A percentile compares a stretch with the other conserved stretches of the same genome.
Evolutionary conservation across 208 protist genomes (phyloP).

Genomic region (Zelonia costaricensis): DNA sequence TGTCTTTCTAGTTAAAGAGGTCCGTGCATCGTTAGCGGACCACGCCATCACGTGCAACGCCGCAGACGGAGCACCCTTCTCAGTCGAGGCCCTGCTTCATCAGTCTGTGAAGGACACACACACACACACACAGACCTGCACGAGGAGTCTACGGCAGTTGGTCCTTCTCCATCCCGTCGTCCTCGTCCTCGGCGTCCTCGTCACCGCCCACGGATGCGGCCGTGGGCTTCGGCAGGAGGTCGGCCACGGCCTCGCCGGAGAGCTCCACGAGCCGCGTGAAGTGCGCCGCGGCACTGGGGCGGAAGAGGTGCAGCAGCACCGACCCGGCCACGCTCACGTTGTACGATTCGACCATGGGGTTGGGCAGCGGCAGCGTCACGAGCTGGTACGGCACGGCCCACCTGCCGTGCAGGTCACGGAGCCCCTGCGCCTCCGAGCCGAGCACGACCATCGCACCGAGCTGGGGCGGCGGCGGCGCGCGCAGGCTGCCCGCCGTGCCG

Average conservation of each 20-base stretch:
- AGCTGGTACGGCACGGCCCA: conserved; percentile 66
- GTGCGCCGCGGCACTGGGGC: conserved; percentile 46
- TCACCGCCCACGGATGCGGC: not conserved
- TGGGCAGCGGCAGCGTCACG: conserved; percentile 71
- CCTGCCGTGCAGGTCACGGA: conserved; percentile 43
- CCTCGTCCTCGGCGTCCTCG: not conserved
- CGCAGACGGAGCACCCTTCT: no score
- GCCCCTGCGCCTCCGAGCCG: conserved; percentile 74
- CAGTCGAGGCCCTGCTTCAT: no score
- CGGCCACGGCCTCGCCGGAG: conserved; percentile 9
- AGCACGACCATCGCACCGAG: conserved; percentile 76
- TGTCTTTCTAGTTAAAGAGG: no score
- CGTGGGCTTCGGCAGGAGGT: not conserved
- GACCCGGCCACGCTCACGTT: conserved; percentile 86
- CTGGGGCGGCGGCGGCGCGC: conserved; percentile 8
- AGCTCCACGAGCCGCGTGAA: conserved; percentile 34
- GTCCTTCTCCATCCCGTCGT: not conserved
- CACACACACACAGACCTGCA: no score
- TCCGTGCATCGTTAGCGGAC: no score
- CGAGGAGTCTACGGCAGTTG: no score
- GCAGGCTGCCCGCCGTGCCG: not conserved
- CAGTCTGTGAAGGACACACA: no score
- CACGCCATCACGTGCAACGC: no score
- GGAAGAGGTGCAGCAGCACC: conserved; percentile 72
- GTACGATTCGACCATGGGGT: conserved; percentile 68